Percentiles rank a stretch among this genome's conserved stretches.
phyloP scores from a whole-genome alignment of 1,284 basidiomycete genomes.

The Apiotrichum laibachii region DNA sequence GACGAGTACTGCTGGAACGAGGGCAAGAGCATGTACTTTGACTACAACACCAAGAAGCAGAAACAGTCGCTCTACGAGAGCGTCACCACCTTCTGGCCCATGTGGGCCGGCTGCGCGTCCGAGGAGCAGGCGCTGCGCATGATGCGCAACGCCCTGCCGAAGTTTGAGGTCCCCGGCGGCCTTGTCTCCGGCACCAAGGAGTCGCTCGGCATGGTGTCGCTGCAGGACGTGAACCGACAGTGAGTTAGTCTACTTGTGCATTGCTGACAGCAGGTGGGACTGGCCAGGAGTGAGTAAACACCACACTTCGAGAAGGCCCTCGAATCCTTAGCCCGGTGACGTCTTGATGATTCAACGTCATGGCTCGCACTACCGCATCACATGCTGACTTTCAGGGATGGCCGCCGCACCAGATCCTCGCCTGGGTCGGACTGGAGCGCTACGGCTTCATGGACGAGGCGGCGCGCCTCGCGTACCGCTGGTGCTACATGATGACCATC shows the following conservation, averaged over 20 bases:
- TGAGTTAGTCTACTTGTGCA: constrained; percentile 59
- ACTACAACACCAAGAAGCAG: constrained; percentile 88
- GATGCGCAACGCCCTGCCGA: constrained; percentile 82
- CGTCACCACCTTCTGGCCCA: constrained; percentile 90
- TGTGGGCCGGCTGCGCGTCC: constrained; percentile 96
- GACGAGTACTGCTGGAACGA: constrained; percentile 98
- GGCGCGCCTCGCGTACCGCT: constrained; percentile 88
- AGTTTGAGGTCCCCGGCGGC: constrained; percentile 96
- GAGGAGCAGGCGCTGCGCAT: constrained; percentile 91
- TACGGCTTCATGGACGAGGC: constrained; percentile 95
- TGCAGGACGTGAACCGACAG: constrained; percentile 96
- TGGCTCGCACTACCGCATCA: neutral
- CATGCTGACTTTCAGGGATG: constrained; percentile 55
- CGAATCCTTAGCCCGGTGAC: too few relatives aligned
- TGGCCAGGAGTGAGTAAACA: neutral
- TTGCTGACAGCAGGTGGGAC: neutral
- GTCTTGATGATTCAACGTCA: too few relatives aligned
- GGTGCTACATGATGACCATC: constrained; percentile 79
- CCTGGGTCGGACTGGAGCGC: constrained; percentile 94
- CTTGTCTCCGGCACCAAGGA: constrained; percentile 95
- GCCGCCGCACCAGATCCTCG: constrained; percentile 96
- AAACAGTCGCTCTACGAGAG: constrained; percentile 92
- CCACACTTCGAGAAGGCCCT: neutral
- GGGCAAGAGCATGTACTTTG: constrained; percentile 88
- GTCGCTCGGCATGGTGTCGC: constrained; percentile 88